Percentiles rank a stretch among this genome's conserved stretches.
phyloP scores from a whole-genome alignment of 768 basidiomycete species.

The Mycena galopus region DNA sequence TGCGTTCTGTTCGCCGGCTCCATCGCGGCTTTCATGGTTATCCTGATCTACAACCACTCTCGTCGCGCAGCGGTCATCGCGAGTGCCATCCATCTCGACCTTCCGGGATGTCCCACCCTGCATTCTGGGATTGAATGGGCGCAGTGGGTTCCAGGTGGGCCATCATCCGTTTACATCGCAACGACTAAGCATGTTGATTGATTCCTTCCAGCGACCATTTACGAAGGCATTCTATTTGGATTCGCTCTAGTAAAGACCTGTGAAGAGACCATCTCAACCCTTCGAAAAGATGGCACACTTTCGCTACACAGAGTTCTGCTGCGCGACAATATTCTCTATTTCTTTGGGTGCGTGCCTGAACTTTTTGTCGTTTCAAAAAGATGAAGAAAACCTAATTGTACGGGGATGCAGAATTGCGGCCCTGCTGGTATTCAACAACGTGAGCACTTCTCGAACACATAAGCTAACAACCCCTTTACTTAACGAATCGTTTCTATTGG shows the following conservation, averaged over 20 bases:
- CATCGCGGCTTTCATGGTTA: conserved; percentile 57
- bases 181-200: not conserved
- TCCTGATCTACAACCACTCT: conserved; percentile 54
- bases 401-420: conserved; percentile 48
- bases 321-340: conserved; percentile 61
- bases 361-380: too few relatives aligned
- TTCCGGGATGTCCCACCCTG: conserved; percentile 57
- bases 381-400: not conserved
- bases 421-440: conserved; percentile 59
- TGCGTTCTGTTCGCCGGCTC: conserved; percentile 54
- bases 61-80: conserved; percentile 53
- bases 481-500: conserved; percentile 21
- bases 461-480: conserved; percentile 47
- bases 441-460: conserved; percentile 33
- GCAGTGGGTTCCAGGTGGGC: conserved; percentile 58
- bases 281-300: conserved; percentile 41
- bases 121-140: conserved; percentile 60
- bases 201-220: conserved; percentile 37
- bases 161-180: not conserved
- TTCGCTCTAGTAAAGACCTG: conserved; percentile 55
- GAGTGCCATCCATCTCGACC: conserved; percentile 49
- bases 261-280: conserved; percentile 41
- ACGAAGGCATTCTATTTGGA: conserved; percentile 57
- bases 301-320: conserved; percentile 53
- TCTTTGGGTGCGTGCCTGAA: conserved; percentile 50